Percentiles rank a stretch among this genome's conserved stretches.
phyloP scores from a whole-genome alignment of 169 alveolate genomes.

The Theileria equi region DNA sequence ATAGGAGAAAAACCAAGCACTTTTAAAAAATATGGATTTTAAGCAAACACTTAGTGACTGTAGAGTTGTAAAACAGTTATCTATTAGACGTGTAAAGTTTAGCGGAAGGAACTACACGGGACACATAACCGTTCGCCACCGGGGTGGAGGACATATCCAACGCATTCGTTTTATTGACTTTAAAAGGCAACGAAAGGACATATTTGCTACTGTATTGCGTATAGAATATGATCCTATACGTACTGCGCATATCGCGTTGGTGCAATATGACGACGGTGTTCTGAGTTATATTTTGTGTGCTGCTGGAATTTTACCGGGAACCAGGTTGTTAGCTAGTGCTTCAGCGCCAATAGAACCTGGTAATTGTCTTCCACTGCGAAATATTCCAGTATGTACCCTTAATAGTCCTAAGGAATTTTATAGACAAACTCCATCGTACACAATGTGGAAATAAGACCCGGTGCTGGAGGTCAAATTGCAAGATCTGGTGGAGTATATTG shows the following conservation, averaged over 20 bases:
- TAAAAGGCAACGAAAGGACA: conserved; percentile 84
- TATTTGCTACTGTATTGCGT: conserved; percentile 82
- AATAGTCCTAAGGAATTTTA: background rate
- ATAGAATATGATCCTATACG: conserved; percentile 83
- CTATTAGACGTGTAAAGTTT: conserved; percentile 73
- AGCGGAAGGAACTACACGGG: conserved; percentile 83
- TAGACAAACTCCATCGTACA: conserved; percentile 79
- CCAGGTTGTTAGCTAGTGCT: conserved; percentile 79
- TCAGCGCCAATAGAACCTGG: conserved; percentile 85
- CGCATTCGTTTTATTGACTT: conserved; percentile 85
- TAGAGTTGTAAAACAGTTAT: conserved; percentile 76
- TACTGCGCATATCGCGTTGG: conserved; percentile 80
- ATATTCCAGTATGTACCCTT: conserved; percentile 72
- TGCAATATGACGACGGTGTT: conserved; percentile 88
- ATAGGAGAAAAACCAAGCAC: conserved; percentile 38
- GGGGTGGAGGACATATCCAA: conserved; percentile 85
- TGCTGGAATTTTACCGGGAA: conserved; percentile 83
- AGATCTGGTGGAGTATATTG: conserved; percentile 86
- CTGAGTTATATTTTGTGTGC: conserved; percentile 84
- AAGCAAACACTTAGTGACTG: conserved; percentile 59
- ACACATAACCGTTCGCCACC: conserved; percentile 74
- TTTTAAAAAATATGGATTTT: conserved; percentile 15
- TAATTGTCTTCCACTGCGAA: conserved; percentile 81
- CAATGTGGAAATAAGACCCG: conserved; percentile 85
- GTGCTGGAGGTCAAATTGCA: conserved; percentile 83